A percentile compares a stretch with the other conserved stretches of the same genome.
Evolutionary conservation across 495 filamentous ascomycete genomes (phyloP).

Genomic region (Daldinia vernicosa): DNA sequence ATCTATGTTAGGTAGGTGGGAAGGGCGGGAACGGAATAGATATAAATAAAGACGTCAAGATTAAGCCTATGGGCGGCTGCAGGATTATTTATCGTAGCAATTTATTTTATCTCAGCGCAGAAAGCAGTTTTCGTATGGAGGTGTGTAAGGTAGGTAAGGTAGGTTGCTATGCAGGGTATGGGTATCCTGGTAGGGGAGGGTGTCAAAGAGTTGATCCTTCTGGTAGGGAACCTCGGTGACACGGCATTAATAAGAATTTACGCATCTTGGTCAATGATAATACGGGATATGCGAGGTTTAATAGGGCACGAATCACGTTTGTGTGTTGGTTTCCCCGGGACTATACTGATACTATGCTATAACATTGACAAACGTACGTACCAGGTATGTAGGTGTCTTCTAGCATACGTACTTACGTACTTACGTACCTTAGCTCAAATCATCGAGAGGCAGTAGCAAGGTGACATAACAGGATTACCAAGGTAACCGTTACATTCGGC

Average conservation of each 20-base stretch:
- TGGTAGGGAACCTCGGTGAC: background rate
- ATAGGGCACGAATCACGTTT: background rate
- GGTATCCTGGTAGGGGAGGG: background rate
- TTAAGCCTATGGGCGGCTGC: background rate
- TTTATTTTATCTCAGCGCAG: background rate
- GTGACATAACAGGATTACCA: background rate
- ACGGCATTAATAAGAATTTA: background rate
- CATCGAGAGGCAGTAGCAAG: background rate
- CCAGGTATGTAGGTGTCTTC: background rate
- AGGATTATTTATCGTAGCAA: background rate
- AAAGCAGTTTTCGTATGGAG: background rate
- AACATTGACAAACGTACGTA: background rate
- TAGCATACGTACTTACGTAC: too few relatives aligned
- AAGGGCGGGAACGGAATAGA: too few relatives aligned
- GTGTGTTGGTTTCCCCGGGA: background rate
- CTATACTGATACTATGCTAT: background rate
- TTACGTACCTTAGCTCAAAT: background rate
- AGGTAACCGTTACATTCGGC: background rate
- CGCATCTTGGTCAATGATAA: background rate
- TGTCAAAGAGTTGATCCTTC: background rate
- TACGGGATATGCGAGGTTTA: background rate
- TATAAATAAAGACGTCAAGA: too few relatives aligned
- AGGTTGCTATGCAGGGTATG: slow-evolving; percentile 1
- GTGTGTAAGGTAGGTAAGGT: background rate
- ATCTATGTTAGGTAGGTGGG: too few relatives aligned